A percentile compares a stretch with the other conserved stretches of the same genome.
These are phyloP conservation scores for Hamamelis virginiana DNA, from an alignment of 164 flowering plant genomes.

Conservation along the genomic window DNA sequence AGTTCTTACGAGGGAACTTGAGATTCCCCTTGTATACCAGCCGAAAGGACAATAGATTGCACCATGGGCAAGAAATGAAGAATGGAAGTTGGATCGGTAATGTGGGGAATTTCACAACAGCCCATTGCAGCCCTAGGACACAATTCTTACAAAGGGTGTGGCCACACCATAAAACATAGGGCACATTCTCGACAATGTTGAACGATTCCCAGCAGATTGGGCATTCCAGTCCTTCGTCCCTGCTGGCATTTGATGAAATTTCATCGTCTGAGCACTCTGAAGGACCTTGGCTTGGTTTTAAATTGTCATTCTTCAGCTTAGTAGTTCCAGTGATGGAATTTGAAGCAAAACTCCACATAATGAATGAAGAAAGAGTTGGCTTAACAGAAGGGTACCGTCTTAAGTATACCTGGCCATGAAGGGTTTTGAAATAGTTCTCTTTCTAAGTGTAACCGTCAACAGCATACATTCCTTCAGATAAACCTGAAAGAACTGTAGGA, in stretches of 20 bases:
- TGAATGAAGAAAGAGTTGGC: not conserved
- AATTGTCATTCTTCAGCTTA: slow-evolving; percentile 8
- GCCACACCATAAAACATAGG: slow-evolving; percentile 25
- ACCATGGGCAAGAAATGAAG: slow-evolving; percentile 27
- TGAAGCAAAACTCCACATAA: slow-evolving; percentile 16
- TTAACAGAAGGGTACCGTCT: not conserved
- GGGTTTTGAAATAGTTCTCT: not conserved
- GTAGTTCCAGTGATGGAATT: slow-evolving; percentile 6
- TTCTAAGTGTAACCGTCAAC: not conserved
- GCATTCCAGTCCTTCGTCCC: slow-evolving; percentile 22
- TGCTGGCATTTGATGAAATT: not conserved
- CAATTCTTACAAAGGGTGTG: slow-evolving; percentile 25
- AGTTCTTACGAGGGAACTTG: slow-evolving; percentile 24
- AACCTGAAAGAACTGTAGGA: not conserved
- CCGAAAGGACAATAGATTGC: slow-evolving; percentile 18
- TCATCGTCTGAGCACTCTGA: slow-evolving; percentile 16
- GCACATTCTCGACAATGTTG: slow-evolving; percentile 26
- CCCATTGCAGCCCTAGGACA: slow-evolving; percentile 14
- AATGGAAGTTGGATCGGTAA: slow-evolving; percentile 15
- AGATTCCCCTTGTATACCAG: slow-evolving; percentile 21
- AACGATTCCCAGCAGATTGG: slow-evolving; percentile 25
- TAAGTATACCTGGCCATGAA: not conserved
- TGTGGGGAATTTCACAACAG: slow-evolving; percentile 19
- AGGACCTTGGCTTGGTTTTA: not conserved
- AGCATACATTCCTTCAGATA: not conserved